Base-by-base conservation (phyloP, 176 grass and related monocot genomes). In the Carex littledalei region DNA sequence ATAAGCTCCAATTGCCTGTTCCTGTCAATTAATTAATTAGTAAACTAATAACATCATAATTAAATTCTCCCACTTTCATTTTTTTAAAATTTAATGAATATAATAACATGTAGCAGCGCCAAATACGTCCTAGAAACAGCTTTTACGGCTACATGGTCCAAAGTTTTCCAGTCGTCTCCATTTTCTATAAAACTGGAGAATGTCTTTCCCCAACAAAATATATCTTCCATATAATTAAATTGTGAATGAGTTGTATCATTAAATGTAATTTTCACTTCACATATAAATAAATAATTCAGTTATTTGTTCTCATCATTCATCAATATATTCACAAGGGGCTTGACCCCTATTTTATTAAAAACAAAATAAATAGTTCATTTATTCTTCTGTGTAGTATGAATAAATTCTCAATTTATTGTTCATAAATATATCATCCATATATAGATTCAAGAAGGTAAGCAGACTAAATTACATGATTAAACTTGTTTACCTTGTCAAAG, bases 121-220 rank as follows among this genome's bases (percentile, higher is more conserved):
- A 83, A 67, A 67, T 83, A 66, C 43, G 63, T 68, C 43, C 60
- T 5, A 31, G 63, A 83, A 66, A 83, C 20, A 52, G 81, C 37
- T 83, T 83, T 69, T 83, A 83, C 81, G 47, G 63, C 45, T 83
- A 68, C 63, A 54, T 32, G 61, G 81, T 83, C 43, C 60, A 53
- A 52, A 17, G 21, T 55, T 35, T 66, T 83, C 22, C 17, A 83
- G 14, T 50, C 24, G 4, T 14, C 81, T 67, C 81, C 81, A 67
- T 18, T 69, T 83, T 24, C 1, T 55, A 22, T 14, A 5, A 64
- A 81, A 65, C 32, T 64, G 79, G 58, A 81, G 17, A 22, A 14
- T 63, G 60, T 8, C 34, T 37, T 39, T 39, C 1, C 0, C 32
- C 2, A 39, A 37, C 31, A 39, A 39, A 37, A 69, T 16, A 8